phyloP scores from a whole-genome alignment of 208 protist genomes.

The Leishmania turanica region DNA sequence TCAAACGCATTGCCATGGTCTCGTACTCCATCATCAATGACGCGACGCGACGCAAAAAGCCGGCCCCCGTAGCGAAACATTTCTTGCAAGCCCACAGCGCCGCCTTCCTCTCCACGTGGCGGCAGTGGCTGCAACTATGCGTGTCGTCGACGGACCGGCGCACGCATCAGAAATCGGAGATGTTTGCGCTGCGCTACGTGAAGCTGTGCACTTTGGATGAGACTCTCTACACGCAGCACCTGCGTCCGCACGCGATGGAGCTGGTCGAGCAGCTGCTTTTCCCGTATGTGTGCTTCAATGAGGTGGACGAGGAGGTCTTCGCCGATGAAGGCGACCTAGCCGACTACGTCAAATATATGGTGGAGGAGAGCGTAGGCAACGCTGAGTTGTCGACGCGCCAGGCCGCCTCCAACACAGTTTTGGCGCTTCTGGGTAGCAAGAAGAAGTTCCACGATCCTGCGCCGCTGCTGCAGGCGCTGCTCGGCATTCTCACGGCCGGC shows the following conservation, averaged over 20 bases:
- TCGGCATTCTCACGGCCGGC: constrained; percentile 59
- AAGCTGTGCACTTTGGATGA: constrained; percentile 77
- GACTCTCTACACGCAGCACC: constrained; percentile 59
- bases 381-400: constrained; percentile 73
- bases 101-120: constrained; percentile 67
- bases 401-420: constrained; percentile 80
- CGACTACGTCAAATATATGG: constrained; percentile 87
- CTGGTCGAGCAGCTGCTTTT: constrained; percentile 83
- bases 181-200: constrained; percentile 83
- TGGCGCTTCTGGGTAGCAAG: constrained; percentile 65
- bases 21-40: constrained; percentile 74
- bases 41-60: constrained; percentile 72
- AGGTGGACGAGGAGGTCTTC: constrained; percentile 83
- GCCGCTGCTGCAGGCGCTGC: constrained; percentile 64
- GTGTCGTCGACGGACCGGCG: constrained; percentile 40
- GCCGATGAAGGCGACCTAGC: constrained; percentile 68
- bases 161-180: constrained; percentile 71
- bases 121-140: constrained; percentile 72
- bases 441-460: constrained; percentile 78
- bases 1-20: constrained; percentile 85
- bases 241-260: constrained; percentile 65
- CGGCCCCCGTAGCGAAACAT: constrained; percentile 65
- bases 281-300: constrained; percentile 78
- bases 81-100: constrained; percentile 51
- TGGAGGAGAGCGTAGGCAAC: constrained; percentile 74